Conservation (phyloP, 176 grass and related monocot species). For the Dendrocalamus sinicus region DNA sequence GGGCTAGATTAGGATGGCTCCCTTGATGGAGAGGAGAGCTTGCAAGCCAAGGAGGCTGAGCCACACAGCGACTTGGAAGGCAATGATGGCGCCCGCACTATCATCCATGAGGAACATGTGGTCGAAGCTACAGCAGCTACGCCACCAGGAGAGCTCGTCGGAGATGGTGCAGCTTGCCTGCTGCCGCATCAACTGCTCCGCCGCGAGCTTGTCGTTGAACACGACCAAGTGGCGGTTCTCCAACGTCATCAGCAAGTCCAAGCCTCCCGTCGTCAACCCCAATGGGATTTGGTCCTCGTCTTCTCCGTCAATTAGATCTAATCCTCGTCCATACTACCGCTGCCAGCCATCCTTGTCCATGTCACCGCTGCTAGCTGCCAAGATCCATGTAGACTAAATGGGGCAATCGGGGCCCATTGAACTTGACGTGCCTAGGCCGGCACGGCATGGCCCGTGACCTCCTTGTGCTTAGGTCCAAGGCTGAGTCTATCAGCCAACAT, state of each 20-base stretch:
- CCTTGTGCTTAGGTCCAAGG: too few relatives aligned
- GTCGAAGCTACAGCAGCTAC: constrained; percentile 60
- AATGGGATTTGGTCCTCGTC: too few relatives aligned
- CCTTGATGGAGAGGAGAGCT: constrained; percentile 22
- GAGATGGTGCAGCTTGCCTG: constrained; percentile 35
- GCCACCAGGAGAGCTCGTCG: constrained; percentile 62
- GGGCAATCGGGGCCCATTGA: too few relatives aligned
- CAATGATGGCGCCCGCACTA: constrained; percentile 76
- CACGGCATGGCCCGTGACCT: too few relatives aligned
- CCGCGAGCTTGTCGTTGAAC: constrained; percentile 69
- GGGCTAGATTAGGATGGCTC: constrained; percentile 76
- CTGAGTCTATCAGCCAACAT: too few relatives aligned
- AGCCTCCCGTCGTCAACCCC: too few relatives aligned
- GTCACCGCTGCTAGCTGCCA: too few relatives aligned
- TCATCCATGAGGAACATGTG: constrained; percentile 82
- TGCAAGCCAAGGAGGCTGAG: neutral
- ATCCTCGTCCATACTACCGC: too few relatives aligned
- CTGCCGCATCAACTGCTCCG: constrained; percentile 67
- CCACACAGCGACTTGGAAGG: constrained; percentile 68
- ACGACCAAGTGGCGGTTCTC: constrained; percentile 72
- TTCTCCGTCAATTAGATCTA: too few relatives aligned
- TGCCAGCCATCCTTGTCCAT: too few relatives aligned
- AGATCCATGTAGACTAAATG: too few relatives aligned
- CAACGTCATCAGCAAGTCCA: neutral
- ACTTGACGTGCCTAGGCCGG: too few relatives aligned